A percentile compares a stretch with the other conserved stretches of the same genome.
phyloP scores from a whole-genome alignment of 176 grass and related monocot species.

The Alloteropsis semialata region DNA sequence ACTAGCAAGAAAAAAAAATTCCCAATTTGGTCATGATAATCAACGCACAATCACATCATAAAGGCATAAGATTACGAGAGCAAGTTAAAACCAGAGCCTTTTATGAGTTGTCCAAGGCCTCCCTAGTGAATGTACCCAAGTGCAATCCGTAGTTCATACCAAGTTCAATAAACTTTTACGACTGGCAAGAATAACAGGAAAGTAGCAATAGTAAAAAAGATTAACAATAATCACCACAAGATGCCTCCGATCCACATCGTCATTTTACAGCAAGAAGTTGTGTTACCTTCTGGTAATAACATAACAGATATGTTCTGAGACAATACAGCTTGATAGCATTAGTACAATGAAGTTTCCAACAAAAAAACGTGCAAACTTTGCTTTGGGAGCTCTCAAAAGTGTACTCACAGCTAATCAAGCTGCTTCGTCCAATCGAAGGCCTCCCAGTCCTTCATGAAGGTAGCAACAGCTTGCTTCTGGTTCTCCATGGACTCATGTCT shows the following conservation, averaged over 20 bases:
- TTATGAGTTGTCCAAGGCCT: not conserved
- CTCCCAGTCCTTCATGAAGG: slow-evolving; percentile 73
- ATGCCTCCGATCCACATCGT: not conserved
- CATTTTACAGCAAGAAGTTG: not conserved
- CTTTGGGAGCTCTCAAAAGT: not conserved
- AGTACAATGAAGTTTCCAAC: not conserved
- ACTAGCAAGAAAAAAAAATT: not conserved
- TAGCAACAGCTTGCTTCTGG: slow-evolving; percentile 57
- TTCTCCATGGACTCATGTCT: slow-evolving; percentile 71
- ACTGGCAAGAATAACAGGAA: not conserved
- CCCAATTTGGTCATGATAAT: not conserved
- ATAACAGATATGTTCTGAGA: not conserved
- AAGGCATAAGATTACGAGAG: not conserved
- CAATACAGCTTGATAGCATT: not conserved
- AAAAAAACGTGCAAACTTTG: not conserved
- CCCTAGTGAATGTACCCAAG: not conserved
- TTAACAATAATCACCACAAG: not conserved
- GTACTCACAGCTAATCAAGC: slow-evolving; percentile 48
- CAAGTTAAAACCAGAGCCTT: not conserved
- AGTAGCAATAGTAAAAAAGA: not conserved
- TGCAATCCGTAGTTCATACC: not conserved
- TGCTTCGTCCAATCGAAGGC: slow-evolving; percentile 85
- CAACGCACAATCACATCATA: not conserved
- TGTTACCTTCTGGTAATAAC: not conserved
- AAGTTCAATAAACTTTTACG: not conserved